Base-by-base conservation (phyloP, 2,329 filamentous ascomycete genomes). In the Phyllosticta capitalensis region DNA sequence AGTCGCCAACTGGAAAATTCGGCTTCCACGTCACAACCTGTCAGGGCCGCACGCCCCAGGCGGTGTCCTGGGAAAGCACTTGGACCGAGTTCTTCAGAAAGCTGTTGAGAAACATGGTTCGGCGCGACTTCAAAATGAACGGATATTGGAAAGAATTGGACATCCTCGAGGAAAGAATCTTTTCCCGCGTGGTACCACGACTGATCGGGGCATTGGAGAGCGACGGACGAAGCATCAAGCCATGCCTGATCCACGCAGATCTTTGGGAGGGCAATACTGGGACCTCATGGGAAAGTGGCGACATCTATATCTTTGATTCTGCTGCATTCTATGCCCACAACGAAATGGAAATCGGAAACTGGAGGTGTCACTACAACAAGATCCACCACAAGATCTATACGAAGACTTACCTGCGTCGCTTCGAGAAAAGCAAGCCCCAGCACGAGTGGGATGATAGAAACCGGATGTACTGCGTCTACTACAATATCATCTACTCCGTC, bases 211-310 rank as follows among this genome's bases (percentile, higher is more conserved):
- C 63, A 0, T 45, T 72, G 12, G 63, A 68, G 55, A 12, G 54
- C 1, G 63, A 69, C 1, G 70, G 68, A 1, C 54, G 66, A 1
- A 49, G 19, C 1, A 49, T 72, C 9, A 67, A 64, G 52, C 69
- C 71, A 1, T 62, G 63, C 20, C 63, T 76, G 52, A 70, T 75
- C 17, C 74, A 76, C 60, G 74, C 73, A 0, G 73, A 77, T 63
- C 64, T 76, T 1, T 77, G 73, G 75, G 71, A 77, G 54, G 69
- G 66, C 1, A 78, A 78, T 58, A 64, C 67, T 1, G 73, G 71
- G 0, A 70, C 68, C 5, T 67, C 70, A 28, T 56, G 60, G 0
- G 57, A 66, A 7, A 75, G 67, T 0, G 68, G 66, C 0, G 55
- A 70, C 0, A 60, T 70, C 9, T 58, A 69, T 21, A 64, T 77